Base-by-base conservation (phyloP, 441 rosid genomes). In the Jatropha podagrica region DNA sequence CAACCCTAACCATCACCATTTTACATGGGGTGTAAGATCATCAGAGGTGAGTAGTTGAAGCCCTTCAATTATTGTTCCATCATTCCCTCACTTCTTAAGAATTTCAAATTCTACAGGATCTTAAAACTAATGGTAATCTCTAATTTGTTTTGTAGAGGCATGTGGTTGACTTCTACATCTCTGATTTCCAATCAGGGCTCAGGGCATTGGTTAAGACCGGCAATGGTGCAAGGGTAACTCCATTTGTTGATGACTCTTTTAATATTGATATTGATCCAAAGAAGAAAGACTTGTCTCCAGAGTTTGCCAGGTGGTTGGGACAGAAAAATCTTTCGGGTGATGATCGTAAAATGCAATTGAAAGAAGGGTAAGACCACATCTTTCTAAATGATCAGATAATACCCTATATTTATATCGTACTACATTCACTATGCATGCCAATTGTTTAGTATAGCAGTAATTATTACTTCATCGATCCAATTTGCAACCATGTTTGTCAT, bases 141-240 rank as follows among this genome's bases (percentile, higher is more conserved):
- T 51, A 60, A 60, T 59, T 62, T 32, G 42, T 62, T 37, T 62
- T 62, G 74, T 92, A 95, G 99, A 92, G 95, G 87, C 99, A 88
- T 78, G 98, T 89, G 14, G 98, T 93, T 74, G 99, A 97, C 83
- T 97, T 97, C 85, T 95, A 97, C 88, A 97, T 97, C 79, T 97
- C 99, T 10, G 99, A 97, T 87, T 95, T 93, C 81, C 99, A 97
- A 76, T 97, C 99, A 75, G 99, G 99, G 32, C 82, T 95, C 77
- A 90, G 97, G 76, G 97, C 97, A 42, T 82, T 92, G 83, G 97
- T 92, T 59, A 92, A 92, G 85, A 89, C 89, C 23, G 97, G 97
- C 56, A 85, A 81, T 78, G 94, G 90, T 17, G 88, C 94, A 3
- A 84, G 88, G 79, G 92, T 92, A 80, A 87, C 90, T 64, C 92